These are phyloP conservation scores for Vigna mungo DNA, from an alignment of 306 rosid species.

Conservation along the genomic window DNA sequence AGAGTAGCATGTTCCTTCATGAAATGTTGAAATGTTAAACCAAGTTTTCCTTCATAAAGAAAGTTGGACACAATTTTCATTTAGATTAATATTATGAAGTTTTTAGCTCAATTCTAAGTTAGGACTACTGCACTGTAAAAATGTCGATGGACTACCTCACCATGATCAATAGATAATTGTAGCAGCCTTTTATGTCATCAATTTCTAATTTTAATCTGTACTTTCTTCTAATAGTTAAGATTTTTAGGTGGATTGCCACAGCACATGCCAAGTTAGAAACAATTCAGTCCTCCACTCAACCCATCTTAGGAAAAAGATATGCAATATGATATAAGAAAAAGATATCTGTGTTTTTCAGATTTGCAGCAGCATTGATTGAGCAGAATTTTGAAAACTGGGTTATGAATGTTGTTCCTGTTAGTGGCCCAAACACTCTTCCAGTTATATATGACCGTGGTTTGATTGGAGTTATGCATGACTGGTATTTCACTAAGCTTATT, in stretches of 20 bases:
- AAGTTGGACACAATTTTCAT: not conserved
- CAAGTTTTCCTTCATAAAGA: conserved; percentile 8
- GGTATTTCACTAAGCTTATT: conserved; percentile 55
- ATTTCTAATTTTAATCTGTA: conserved; percentile 6
- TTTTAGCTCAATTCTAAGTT: conserved; percentile 4
- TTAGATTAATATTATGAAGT: conserved; percentile 29
- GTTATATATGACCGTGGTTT: conserved; percentile 94
- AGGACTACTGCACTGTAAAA: not conserved
- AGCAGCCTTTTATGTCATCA: conserved; percentile 9
- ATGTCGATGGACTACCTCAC: not conserved
- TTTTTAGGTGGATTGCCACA: conserved; percentile 26
- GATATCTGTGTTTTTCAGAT: conserved; percentile 62
- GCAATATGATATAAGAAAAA: conserved; percentile 1
- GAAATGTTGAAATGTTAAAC: conserved; percentile 29
- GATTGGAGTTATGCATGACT: conserved; percentile 94
- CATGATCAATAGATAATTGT: conserved; percentile 1
- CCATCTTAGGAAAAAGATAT: not conserved
- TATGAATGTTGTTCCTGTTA: conserved; percentile 93
- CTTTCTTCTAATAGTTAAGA: conserved; percentile 9
- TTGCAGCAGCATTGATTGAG: conserved; percentile 78
- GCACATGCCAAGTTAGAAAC: conserved; percentile 17
- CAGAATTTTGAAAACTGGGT: conserved; percentile 81
- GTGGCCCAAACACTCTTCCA: conserved; percentile 95
- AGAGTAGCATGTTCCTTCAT: conserved; percentile 26
- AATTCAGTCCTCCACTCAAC: conserved; percentile 14